Percentiles rank a stretch among this genome's conserved stretches.
phyloP scores from a whole-genome alignment of 1,284 basidiomycete species.

The Tilletia setariae region DNA sequence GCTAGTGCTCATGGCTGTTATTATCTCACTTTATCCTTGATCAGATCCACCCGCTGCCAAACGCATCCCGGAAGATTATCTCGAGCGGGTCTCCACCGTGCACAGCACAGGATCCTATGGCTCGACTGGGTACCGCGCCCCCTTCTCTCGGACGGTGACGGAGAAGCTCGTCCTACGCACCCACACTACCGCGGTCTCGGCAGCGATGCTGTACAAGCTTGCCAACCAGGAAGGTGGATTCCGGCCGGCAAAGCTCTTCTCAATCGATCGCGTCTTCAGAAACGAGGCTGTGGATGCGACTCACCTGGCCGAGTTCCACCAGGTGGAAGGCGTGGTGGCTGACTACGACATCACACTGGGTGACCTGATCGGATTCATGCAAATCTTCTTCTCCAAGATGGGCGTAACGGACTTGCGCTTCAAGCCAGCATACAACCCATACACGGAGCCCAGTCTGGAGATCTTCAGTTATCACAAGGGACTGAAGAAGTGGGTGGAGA shows the following conservation, averaged over 20 bases:
- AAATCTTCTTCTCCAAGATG: slow-evolving; percentile 90
- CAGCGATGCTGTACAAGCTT: slow-evolving; percentile 77
- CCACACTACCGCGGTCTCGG: slow-evolving; percentile 93
- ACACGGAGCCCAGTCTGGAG: slow-evolving; percentile 85
- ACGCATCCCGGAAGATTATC: slow-evolving; percentile 78
- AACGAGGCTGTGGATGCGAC: slow-evolving; percentile 99
- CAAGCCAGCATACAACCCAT: slow-evolving; percentile 87
- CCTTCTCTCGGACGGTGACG: slow-evolving; percentile 88
- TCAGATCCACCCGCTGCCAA: slow-evolving; percentile 78
- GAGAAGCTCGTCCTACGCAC: slow-evolving; percentile 89
- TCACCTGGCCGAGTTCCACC: slow-evolving; percentile 99
- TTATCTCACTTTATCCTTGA: too few species aligned
- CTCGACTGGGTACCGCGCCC: slow-evolving; percentile 96
- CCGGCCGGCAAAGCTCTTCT: slow-evolving; percentile 93
- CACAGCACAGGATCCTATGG: slow-evolving; percentile 90
- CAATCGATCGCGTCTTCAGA: slow-evolving; percentile 96
- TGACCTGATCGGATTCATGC: slow-evolving; percentile 75
- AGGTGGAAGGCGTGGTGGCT: slow-evolving; percentile 98
- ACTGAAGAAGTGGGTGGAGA: slow-evolving; percentile 92
- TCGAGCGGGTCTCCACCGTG: slow-evolving; percentile 78
- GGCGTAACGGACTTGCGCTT: slow-evolving; percentile 88
- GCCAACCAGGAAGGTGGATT: slow-evolving; percentile 76
- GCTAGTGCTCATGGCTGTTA: too few species aligned
- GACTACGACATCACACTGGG: slow-evolving; percentile 92
- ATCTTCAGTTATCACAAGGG: slow-evolving; percentile 98